Base-by-base conservation (phyloP, 352 stramenopile genomes). In the Globisporangium orthogonon region DNA sequence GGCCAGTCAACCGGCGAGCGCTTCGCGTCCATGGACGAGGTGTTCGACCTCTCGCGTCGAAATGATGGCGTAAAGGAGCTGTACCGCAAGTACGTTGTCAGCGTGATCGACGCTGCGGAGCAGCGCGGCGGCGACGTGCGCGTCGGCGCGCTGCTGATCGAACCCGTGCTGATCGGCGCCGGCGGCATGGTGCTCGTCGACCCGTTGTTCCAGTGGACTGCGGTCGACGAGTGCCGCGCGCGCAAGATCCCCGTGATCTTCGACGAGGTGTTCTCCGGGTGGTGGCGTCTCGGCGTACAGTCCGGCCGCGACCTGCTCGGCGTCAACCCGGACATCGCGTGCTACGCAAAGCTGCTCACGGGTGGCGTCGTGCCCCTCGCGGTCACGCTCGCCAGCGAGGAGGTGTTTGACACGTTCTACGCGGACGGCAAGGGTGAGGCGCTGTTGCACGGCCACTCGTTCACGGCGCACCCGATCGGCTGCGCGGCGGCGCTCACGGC, bases 281-380 rank as follows among this genome's bases (percentile, higher is more conserved):
- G 94, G 69, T 96, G 86, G 80, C 88, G 91, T 48, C 72, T 98
- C 14, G 91, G 91, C 31, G 84, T 93, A 9, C 67, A 94, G 61
- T 92, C 82, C 15, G 85, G 74, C 14, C 79, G 87, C 39, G 89
- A 97, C 54, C 54, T 96, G 40, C 70, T 98, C 1, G 76, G 79
- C 5, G 70, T 93, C 4, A 69, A 97, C 56, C 90, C 91, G 1
- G 91, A 98, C 54, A 88, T 98, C 55, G 73, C 86, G 0, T 95
- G 85, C 63, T 98, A 97, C 61, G 89, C 87, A 10, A 97, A 97
- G 70, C 72, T 97, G 6, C 65, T 97, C 18, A 97, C 91, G 41
- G 91, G 91, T 29, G 90, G 90, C 29, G 75, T 96, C 15, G 75
- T 97, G 6, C 88, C 90, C 1, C 70, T 97, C 30, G 80, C 87